phyloP scores from a whole-genome alignment of 805 yeast species.

The Nakazawaea wyomingensis region DNA sequence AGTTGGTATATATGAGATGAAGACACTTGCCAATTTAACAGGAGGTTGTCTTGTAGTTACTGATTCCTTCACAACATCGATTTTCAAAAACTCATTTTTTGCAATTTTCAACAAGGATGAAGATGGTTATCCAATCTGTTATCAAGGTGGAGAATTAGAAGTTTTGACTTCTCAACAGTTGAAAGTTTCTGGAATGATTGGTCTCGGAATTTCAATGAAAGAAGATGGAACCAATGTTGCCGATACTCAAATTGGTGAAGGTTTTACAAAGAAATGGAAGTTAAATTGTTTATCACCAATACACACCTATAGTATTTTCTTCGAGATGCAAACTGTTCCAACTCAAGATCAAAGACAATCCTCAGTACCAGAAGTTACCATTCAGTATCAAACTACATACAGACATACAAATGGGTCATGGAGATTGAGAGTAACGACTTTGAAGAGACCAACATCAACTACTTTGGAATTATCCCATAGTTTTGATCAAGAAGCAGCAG shows the following conservation, averaged over 20 bases:
- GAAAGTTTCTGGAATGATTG: conserved; percentile 88
- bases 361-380: conserved; percentile 31
- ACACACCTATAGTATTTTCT: conserved; percentile 84
- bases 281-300: conserved; percentile 82
- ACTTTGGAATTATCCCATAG: conserved; percentile 48
- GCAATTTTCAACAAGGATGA: conserved; percentile 84
- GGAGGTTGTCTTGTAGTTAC: conserved; percentile 87
- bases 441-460: conserved; percentile 48
- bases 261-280: conserved; percentile 86
- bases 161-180: conserved; percentile 84
- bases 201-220: conserved; percentile 77
- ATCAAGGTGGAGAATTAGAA: conserved; percentile 83
- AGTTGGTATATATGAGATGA: conserved; percentile 93
- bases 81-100: conserved; percentile 87
- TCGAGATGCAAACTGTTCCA: conserved; percentile 64
- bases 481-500: conserved; percentile 99
- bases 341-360: conserved; percentile 36
- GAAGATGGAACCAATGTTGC: conserved; percentile 72
- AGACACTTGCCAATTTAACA: conserved; percentile 73
- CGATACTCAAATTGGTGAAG: conserved; percentile 90
- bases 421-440: conserved; percentile 86
- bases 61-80: conserved; percentile 92
- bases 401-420: conserved; percentile 93
- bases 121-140: conserved; percentile 82
- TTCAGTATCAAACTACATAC: conserved; percentile 85